Base-by-base conservation (phyloP, 1,284 basidiomycete species). In the Ceratobasidium sp. region DNA sequence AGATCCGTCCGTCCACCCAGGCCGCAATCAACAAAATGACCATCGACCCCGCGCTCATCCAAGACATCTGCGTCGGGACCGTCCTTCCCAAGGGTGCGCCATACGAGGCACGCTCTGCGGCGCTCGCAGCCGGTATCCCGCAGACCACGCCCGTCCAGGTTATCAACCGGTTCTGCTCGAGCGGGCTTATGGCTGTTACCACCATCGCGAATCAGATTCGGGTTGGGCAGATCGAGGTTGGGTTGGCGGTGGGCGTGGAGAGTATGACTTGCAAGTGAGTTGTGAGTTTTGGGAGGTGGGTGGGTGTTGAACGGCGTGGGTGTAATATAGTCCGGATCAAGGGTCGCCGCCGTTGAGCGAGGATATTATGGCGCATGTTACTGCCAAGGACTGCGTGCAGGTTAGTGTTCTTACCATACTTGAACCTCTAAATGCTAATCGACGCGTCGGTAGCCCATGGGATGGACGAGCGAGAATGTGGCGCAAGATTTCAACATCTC, bases 391-490 rank as follows among this genome's bases (percentile, higher is more conserved):
- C 81, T 95, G 91, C 80, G 89, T 93, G 70, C 91, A 94, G 88
- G 93, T 92, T 79, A 41, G 77, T 48, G n/a, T 78, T 20, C 80
- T 23, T 80, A 65, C 78, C 80, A 23, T 75, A 80, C 57, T 80
- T 78, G 41, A 79, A 79, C 50, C 78, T 80, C 14, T 71, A 78
- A 30, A 82, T 81, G 76, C 46, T 66, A 46, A 54, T 35, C 16
- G 12, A 23, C 10, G n/a, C n/a, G 23, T 80, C 83, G 85, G 41
- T 84, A 90, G 84, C 92, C 92, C 33, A 96, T 96, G 94, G 94
- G 94, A 12, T 95, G 94, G 94, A 95, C 95, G 1, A 93, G 90
- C 77, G 93, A 94, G 84, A 94, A 93, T 80, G 90, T 93, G 67
- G 94, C 93, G 16, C 87, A 87, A 73, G 91, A 97, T 77, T 98